phyloP scores from a whole-genome alignment of 768 basidiomycete species.

The Hysterangium stoloniferum region DNA sequence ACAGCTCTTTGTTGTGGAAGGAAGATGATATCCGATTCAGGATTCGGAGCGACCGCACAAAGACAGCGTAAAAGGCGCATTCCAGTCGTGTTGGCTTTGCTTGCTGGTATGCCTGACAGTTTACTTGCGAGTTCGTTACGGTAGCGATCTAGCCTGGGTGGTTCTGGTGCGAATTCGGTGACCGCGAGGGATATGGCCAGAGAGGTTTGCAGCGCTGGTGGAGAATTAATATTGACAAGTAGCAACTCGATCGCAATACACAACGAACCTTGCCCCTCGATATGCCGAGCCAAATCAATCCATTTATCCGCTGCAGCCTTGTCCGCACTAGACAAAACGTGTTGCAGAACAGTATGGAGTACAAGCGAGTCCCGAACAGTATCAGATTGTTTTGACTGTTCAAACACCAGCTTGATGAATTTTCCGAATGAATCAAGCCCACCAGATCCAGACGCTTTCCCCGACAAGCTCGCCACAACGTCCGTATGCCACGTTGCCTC shows the following conservation, averaged over 20 bases:
- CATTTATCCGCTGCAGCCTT: constrained; percentile 68
- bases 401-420: constrained; percentile 28
- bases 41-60: constrained; percentile 63
- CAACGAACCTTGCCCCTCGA: constrained; percentile 50
- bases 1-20: constrained; percentile 79
- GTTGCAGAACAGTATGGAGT: constrained; percentile 51
- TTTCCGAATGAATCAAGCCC: constrained; percentile 21
- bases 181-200: constrained; percentile 60
- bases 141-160: constrained; percentile 65
- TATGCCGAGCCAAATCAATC: constrained; percentile 57
- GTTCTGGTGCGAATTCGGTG: constrained; percentile 56
- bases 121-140: constrained; percentile 88
- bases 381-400: constrained; percentile 31
- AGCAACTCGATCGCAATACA: background rate
- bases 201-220: constrained; percentile 59
- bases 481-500: constrained; percentile 45
- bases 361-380: constrained; percentile 49
- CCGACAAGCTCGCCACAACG: constrained; percentile 31
- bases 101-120: constrained; percentile 55
- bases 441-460: constrained; percentile 16
- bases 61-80: constrained; percentile 62
- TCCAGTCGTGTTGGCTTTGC: constrained; percentile 61
- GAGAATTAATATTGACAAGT: background rate
- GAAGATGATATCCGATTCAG: constrained; percentile 76
- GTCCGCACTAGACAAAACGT: constrained; percentile 50